phyloP scores from a whole-genome alignment of 306 rosid genomes.

The Lathyrus aphaca region DNA sequence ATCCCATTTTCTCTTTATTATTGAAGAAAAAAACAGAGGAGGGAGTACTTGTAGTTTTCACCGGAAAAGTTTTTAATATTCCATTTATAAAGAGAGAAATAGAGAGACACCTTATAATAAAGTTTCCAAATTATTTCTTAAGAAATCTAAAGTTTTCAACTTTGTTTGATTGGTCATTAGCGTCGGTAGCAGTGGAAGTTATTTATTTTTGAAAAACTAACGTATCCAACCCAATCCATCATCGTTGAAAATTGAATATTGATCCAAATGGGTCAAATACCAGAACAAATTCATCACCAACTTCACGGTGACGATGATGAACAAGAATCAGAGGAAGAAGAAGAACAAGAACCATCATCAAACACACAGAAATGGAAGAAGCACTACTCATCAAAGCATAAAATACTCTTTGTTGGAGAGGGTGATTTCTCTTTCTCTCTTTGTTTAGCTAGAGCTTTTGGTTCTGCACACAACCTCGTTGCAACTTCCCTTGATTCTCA shows the following conservation, averaged over 20 bases:
- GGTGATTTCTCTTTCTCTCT: constrained; percentile 85
- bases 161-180: constrained; percentile 30
- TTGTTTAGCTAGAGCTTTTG: constrained; percentile 59
- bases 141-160: too few relatives aligned
- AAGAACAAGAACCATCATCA: constrained; percentile 26
- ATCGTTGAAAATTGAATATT: too few relatives aligned
- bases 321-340: constrained; percentile 28
- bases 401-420: constrained; percentile 74
- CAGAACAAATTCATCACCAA: constrained; percentile 7
- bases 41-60: too few relatives aligned
- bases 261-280: constrained; percentile 29
- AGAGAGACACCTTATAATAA: neutral
- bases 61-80: too few relatives aligned
- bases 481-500: constrained; percentile 80
- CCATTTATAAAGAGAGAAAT: too few relatives aligned
- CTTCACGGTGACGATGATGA: constrained; percentile 28
- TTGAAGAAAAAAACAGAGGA: too few relatives aligned
- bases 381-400: constrained; percentile 74
- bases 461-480: constrained; percentile 66
- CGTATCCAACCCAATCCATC: too few relatives aligned
- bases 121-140: too few relatives aligned
- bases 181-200: neutral
- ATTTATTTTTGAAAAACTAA: neutral
- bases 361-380: constrained; percentile 59
- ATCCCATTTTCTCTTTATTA: too few relatives aligned